Base-by-base conservation (phyloP, 148 eudicot species). In the Oxyria digyna region DNA sequence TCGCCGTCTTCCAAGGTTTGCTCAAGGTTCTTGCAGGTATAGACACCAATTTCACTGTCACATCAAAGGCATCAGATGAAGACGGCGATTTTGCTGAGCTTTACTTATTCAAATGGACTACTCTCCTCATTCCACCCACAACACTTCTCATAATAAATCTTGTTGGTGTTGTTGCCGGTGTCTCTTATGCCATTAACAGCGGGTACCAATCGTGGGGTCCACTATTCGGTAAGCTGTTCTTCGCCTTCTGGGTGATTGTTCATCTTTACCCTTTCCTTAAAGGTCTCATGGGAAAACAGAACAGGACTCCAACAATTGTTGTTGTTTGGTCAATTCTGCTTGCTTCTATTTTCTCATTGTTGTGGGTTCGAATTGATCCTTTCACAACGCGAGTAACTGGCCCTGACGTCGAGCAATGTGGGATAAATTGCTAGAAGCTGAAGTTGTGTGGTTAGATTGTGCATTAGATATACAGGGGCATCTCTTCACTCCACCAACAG, bases 221-320 rank as follows among this genome's bases (percentile, higher is more conserved):
- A 1, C 79, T 85, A 3, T 82, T 85, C 40, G 89, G 86, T 24
- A 85, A 82, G 67, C 81, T 85, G 18, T 82, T 85, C 69, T 85
- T 85, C 13, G 86, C 86, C 23, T 74, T 85, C 21, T 80, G 86
- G 89, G 89, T 85, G 77, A 85, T 85, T 5, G 71, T 85, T 69
- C 89, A 85, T 76, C 73, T 85, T 14, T 85, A 85, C 29, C 89
- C 86, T 32, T 82, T 85, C 82, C 89, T 85, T 21, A 85, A 85
- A 74, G 89, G 89, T 73, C 74, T 85, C 21, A 71, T 85, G 81
- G 89, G 86, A 29, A 75, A 81, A 14, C 82, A 80, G 67, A 82
- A 80, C 74, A 48, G 84, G 38, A 82, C 83, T 0, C 86, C 86
- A 0, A 85, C 88, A 14, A 85, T 85, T 8, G 83, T 82, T 18